Evolutionary conservation across 2,329 filamentous ascomycete species (phyloP), one percentile per base, ranked within the genome.

Genomic region (Tolypocladium album): DNA sequence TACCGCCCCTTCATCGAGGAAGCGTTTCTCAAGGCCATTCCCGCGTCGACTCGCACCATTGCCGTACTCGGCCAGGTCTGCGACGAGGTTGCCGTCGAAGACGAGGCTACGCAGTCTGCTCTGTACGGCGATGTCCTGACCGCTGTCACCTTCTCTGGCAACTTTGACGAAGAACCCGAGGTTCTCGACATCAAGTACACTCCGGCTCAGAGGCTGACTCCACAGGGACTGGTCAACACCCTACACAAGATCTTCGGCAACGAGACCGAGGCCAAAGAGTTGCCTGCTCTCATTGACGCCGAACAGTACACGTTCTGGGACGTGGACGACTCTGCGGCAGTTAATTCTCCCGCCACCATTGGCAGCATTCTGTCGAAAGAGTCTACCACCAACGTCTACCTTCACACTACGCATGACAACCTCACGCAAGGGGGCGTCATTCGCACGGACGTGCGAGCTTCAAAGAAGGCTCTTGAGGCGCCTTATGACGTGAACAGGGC

Each of bases 1-100:
- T 99, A 97, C 80, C 86, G 93, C 52, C 94, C 94, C 20, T 97
- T 99, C 70, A 85, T 94, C 39, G 94, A 99, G 76, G 92, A 97
- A 72, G 89, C 90, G 58, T 97, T 99, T 81, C 79, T 97, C 64
- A 86, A 88, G 65, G 83, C 84, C 13, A 82, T 99, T 36, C 92
- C 94, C 40, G 79, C 85, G 66, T 89, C 89, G 42, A 84, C 87
- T 55, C 85, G 84, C 75, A 88, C 83, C 63, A 82, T 99, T 64
- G 88, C 88, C 43, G 91, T 97, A 24, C 84, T 99, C 7, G 94
- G 94, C 59, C 94, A 99, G 73, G 93, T 99, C 65, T 76, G 81
- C 63, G 86, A 89, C 65, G 82, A 89, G 64, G 78, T 83, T 61
- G 85, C 87, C 61, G 89, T 94, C 8, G 79, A 84, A 47, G 93